Evolutionary conservation across 129 eudicot genomes (phyloP).

Genomic region (Deinandra increscens): DNA sequence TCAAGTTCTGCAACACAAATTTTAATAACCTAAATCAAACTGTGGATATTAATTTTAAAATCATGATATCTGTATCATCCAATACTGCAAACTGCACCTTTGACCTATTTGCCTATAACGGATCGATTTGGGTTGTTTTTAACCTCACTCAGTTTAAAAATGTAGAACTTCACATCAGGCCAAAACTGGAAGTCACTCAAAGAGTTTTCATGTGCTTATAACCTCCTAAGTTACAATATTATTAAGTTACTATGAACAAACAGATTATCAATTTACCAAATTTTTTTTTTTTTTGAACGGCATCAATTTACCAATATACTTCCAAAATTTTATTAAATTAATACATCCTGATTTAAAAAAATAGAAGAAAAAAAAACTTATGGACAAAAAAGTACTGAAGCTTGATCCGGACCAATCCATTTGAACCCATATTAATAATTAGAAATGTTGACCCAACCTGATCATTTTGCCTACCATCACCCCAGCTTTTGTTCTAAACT

Average conservation of each 20-base stretch:
- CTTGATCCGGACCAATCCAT: background rate
- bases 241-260: background rate
- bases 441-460: background rate
- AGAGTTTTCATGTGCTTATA: slow-evolving; percentile 2
- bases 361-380: background rate
- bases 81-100: background rate
- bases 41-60: slow-evolving; percentile 2
- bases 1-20: slow-evolving; percentile 65
- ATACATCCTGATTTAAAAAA: background rate
- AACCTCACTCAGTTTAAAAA: background rate
- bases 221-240: background rate
- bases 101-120: slow-evolving; percentile 2
- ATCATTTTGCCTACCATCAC: background rate
- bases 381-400: background rate
- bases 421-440: background rate
- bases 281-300: too few species aligned
- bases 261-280: background rate
- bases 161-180: background rate
- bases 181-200: background rate
- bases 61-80: slow-evolving; percentile 1
- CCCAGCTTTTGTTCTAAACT: background rate
- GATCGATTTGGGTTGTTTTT: background rate
- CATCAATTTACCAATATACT: background rate
- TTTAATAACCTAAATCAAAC: slow-evolving; percentile 11
- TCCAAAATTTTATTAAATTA: background rate